Evolutionary conservation across 768 basidiomycete species (phyloP).

Genomic region (Boletus bicolor): DNA sequence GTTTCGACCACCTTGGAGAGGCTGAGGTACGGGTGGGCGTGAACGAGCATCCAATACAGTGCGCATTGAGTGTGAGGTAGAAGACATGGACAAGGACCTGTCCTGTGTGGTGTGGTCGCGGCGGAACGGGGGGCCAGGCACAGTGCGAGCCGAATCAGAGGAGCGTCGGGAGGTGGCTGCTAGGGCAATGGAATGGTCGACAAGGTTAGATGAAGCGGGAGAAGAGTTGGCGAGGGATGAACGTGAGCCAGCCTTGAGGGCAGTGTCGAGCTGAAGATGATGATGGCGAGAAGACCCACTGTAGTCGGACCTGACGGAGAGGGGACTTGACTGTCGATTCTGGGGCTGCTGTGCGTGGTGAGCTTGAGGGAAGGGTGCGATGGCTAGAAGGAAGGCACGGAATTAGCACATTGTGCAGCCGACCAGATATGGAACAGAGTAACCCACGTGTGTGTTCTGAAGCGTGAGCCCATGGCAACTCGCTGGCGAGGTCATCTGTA

Average conservation of each 20-base stretch:
- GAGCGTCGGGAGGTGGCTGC: conserved; percentile 49
- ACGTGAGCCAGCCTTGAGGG: conserved; percentile 38
- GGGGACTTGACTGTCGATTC: conserved; percentile 35
- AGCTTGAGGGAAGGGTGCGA: conserved; percentile 24
- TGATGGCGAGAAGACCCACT: conserved; percentile 39
- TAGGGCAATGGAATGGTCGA: conserved; percentile 31
- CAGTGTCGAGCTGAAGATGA: conserved; percentile 61
- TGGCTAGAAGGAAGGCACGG: conserved; percentile 23
- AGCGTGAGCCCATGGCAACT: conserved; percentile 53
- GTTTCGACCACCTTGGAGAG: conserved; percentile 39
- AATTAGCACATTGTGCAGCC: conserved; percentile 27
- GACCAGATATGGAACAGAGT: conserved; percentile 28
- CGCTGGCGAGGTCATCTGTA: conserved; percentile 43
- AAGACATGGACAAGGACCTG: conserved; percentile 75
- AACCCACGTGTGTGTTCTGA: conserved; percentile 44
- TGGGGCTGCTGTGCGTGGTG: conserved; percentile 24
- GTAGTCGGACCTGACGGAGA: conserved; percentile 39
- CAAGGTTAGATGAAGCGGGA: conserved; percentile 40
- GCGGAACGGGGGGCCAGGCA: conserved; percentile 50
- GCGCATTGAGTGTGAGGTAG: conserved; percentile 50
- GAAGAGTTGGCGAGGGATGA: conserved; percentile 44
- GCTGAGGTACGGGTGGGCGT: conserved; percentile 32
- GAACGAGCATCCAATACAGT: conserved; percentile 41
- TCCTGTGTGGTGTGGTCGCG: conserved; percentile 64
- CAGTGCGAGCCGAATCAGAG: conserved; percentile 64